Base-by-base conservation (phyloP, 2,329 filamentous ascomycete genomes). In the Diaporthe helianthi region DNA sequence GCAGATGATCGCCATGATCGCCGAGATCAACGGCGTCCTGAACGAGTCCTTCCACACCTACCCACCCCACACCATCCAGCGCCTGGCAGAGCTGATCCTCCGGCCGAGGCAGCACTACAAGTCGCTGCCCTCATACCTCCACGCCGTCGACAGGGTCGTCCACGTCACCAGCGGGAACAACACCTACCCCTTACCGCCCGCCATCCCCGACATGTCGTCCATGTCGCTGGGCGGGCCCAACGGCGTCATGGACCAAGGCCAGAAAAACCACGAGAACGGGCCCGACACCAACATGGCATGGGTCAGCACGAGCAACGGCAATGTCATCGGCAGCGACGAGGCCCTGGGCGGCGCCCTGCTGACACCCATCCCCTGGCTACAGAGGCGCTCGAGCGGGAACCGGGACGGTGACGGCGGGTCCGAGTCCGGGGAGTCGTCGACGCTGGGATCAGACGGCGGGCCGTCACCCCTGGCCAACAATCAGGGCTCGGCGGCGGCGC, bases 41-140 rank as follows among this genome's bases (percentile, higher is more conserved):
- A 83, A 80, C 61, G 84, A 83, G 3, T 87, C 86, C 73, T 99
- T 99, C 79, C 78, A 87, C 26, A 83, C 84, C 3, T 87, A 92
- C 74, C 95, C 96, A 1, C 96, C 96, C 0, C 93, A 98, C 78
- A 98, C 96, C 3, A 87, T 98, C 71, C 96, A 99, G 81, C 92
- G 96, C 47, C 87, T 99, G 26, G 89, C 94, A 26, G 96, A 99
- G 83, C 90, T 98, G 36, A 83, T 97, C 5, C 84, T 97, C 44
- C 81, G 85, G 31, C 96, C 96, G 1, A 90, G 84, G 71, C 85
- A 86, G 67, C 92, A 97, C 80, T 98, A 98, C 82, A 89, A 87
- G 71, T 92, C 90, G 65, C 86, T 98, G 3, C 89, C 93, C 0
- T 87, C 94, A 13, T 99, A 96, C 78, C 88, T 99, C 13, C 92